phyloP scores from a whole-genome alignment of 1,139 yeast genomes.

The Saccharomyces hybrid region DNA sequence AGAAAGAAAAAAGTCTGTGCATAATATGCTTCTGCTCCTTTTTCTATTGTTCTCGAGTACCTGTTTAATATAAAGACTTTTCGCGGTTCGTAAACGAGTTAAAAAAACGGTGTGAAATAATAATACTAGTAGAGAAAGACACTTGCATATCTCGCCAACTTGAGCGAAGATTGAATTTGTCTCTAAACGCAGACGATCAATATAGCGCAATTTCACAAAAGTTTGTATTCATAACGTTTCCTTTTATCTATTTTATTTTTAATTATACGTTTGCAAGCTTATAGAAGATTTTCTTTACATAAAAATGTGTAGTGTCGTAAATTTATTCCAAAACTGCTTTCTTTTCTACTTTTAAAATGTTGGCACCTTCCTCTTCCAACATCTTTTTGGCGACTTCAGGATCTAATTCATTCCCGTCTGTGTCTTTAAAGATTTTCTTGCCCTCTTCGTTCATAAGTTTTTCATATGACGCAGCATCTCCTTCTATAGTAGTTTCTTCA shows the following conservation, averaged over 20 bases:
- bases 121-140: background rate
- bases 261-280: background rate
- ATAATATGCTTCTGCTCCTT: background rate
- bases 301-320: background rate
- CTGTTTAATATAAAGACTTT: background rate
- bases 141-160: background rate
- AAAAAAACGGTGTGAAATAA: background rate
- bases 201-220: background rate
- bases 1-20: constrained; percentile 1
- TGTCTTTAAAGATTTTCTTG: too few species aligned
- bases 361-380: constrained; percentile 18
- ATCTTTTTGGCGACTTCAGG: too few species aligned
- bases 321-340: constrained; percentile 4
- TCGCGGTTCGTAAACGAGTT: background rate
- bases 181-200: background rate
- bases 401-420: too few species aligned
- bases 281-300: background rate
- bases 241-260: background rate
- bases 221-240: background rate
- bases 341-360: constrained; percentile 18
- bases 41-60: constrained; percentile 1
- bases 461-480: too few species aligned
- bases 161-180: background rate
- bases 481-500: too few species aligned
- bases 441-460: too few species aligned